Evolutionary conservation across 768 basidiomycete genomes (phyloP).

Genomic region (Amanita muscaria): DNA sequence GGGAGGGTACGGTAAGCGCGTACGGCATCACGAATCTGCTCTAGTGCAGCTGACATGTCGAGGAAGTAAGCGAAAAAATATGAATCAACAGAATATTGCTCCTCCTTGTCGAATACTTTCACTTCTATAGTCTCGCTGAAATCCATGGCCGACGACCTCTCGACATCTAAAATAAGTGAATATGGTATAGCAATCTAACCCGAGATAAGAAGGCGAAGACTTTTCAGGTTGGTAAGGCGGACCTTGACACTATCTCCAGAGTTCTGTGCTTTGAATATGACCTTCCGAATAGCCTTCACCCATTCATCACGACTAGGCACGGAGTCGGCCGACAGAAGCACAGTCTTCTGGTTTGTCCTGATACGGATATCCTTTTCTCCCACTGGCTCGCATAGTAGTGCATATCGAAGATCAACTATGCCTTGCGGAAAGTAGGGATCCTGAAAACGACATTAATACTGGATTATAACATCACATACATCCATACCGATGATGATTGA

Average conservation of each 20-base stretch:
- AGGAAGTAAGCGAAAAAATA: conserved; percentile 96
- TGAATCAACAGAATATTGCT: conserved; percentile 71
- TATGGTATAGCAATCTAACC: conserved; percentile 87
- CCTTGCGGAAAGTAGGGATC: conserved; percentile 98
- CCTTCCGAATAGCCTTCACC: conserved; percentile 90
- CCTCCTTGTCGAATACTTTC: conserved; percentile 79
- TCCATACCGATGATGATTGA: conserved; percentile 77
- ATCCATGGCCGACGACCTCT: conserved; percentile 82
- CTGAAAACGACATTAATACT: conserved; percentile 41
- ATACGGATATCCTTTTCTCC: conserved; percentile 77
- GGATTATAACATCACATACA: too few relatives aligned
- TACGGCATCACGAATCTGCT: conserved; percentile 74
- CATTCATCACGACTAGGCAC: conserved; percentile 84
- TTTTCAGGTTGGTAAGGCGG: conserved; percentile 8
- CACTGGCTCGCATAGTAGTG: conserved; percentile 75
- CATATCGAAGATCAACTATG: conserved; percentile 91
- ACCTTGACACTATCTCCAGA: conserved; percentile 95
- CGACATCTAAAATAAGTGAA: conserved; percentile 80
- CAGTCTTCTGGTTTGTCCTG: conserved; percentile 70
- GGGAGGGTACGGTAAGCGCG: conserved; percentile 40
- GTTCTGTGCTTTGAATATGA: conserved; percentile 94
- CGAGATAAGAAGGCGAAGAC: conserved; percentile 2
- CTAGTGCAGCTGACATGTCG: conserved; percentile 66
- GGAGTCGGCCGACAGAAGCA: conserved; percentile 70
- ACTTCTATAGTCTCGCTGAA: conserved; percentile 96